Evolutionary conservation across 2,329 filamentous ascomycete genomes (phyloP).

Genomic region (Fusarium mundagurra): DNA sequence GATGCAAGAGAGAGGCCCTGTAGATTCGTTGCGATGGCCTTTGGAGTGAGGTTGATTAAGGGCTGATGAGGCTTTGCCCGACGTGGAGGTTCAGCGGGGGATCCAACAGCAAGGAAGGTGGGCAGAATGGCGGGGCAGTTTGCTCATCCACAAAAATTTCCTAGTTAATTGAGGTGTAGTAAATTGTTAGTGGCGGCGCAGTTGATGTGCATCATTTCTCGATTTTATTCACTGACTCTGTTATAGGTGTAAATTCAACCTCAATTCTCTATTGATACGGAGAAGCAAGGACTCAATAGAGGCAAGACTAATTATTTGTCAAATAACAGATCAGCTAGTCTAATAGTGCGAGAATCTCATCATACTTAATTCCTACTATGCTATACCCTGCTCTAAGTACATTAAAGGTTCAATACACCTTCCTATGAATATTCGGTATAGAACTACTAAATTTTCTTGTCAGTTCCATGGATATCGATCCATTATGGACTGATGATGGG

Average conservation of each 20-base stretch:
- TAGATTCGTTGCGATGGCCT: slow-evolving; percentile 4
- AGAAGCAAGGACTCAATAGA: not conserved
- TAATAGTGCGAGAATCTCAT: no score
- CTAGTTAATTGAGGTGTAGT: slow-evolving; percentile 5
- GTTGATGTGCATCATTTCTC: not conserved
- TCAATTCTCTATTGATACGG: not conserved
- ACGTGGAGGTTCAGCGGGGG: slow-evolving; percentile 45
- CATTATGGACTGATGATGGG: not conserved
- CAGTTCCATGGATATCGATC: not conserved
- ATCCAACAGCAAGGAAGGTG: slow-evolving; percentile 2
- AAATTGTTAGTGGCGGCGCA: slow-evolving; percentile 34
- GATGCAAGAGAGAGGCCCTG: not conserved
- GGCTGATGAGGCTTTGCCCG: slow-evolving; percentile 35
- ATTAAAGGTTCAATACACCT: not conserved
- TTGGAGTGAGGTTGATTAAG: slow-evolving; percentile 25
- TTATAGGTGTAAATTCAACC: no score
- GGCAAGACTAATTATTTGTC: no score
- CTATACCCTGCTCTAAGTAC: not conserved
- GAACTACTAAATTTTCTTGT: no score
- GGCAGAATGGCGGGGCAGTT: slow-evolving; percentile 39
- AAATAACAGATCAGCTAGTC: not conserved
- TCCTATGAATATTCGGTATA: not conserved
- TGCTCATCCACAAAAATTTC: slow-evolving; percentile 31
- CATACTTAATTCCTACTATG: not conserved
- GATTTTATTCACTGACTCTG: not conserved